These are phyloP conservation scores for Panellus pusillus DNA, from an alignment of 768 basidiomycete genomes.

Conservation along the genomic window DNA sequence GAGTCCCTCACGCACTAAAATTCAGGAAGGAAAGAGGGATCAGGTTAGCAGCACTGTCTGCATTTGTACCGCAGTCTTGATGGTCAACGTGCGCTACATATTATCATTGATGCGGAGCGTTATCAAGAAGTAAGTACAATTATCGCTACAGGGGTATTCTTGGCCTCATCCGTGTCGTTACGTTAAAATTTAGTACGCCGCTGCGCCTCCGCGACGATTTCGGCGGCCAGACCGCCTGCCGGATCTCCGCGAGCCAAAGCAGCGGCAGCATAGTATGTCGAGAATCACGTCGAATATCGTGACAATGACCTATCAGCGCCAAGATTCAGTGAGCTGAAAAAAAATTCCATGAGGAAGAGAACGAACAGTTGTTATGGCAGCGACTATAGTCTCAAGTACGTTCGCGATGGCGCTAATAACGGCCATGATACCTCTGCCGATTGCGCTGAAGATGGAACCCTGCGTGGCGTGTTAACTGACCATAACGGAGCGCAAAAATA, in stretches of 20 bases:
- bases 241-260: conserved; percentile 7
- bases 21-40: too few relatives aligned
- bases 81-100: too few relatives aligned
- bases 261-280: conserved; percentile 25
- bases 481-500: too few relatives aligned
- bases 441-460: conserved; percentile 46
- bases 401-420: conserved; percentile 41
- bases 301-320: conserved; percentile 40
- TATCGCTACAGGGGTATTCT: too few relatives aligned
- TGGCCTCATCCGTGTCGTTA: too few relatives aligned
- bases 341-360: background rate
- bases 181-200: background rate
- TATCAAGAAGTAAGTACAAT: too few relatives aligned
- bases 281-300: conserved; percentile 42
- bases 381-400: conserved; percentile 41
- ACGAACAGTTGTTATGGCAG: conserved; percentile 40
- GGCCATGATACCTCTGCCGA: conserved; percentile 40
- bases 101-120: too few relatives aligned
- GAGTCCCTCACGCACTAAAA: too few relatives aligned
- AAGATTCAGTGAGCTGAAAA: background rate
- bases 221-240: background rate
- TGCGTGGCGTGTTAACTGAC: conserved; percentile 11
- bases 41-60: too few relatives aligned
- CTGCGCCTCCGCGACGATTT: background rate
- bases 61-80: too few relatives aligned